Base-by-base conservation (phyloP, 2,329 filamentous ascomycete species). In the Trichoderma afroharzianum region DNA sequence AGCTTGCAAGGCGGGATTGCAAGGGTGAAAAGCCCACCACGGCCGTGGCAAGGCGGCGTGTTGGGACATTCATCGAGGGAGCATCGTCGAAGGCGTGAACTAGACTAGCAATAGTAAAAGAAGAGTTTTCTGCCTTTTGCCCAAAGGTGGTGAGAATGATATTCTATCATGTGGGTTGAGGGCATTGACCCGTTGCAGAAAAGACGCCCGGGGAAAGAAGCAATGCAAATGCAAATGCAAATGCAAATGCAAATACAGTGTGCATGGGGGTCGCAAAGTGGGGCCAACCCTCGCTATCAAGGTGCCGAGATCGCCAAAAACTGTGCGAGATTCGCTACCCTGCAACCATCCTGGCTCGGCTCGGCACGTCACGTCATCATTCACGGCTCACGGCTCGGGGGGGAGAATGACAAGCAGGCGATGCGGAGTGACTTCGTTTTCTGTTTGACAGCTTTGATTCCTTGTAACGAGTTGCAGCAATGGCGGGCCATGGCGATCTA, bases 401-500 rank as follows among this genome's bases (percentile, higher is more conserved):
- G 67, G 43, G 21, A 14, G 32, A 39, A 26, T 36, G 28, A 14
- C 21, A 18, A 67, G 47, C 21, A 39, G 32, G 33, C 36, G 8
- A 59, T 24, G 30, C 28, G 9, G 30, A 26, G 24, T 55, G 15
- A 12, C 47, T 64, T 24, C 62, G 14, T 67, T 24, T 24, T 21
- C 14, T 26, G 24, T 7, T 39, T 21, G 28, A 30, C 9, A 61
- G 28, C 24, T 18, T 26, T n/a, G 39, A 26, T 47, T 47, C 15
- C 39, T n/a, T 58, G 28, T 30, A 33, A 21, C 15, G 28, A 61
- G n/a, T 14, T 14, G 21, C 47, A 47, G 59, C n/a, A 39, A 89
- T 89, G 87, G 83, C 86, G 8, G 82, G 85, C 1, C 87, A 89
- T 73, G 84, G 87, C 72, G 88, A 91, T 74, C 79, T 91, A 26